Base-by-base conservation (phyloP, 768 basidiomycete genomes). In the Tylopilus balloui region DNA sequence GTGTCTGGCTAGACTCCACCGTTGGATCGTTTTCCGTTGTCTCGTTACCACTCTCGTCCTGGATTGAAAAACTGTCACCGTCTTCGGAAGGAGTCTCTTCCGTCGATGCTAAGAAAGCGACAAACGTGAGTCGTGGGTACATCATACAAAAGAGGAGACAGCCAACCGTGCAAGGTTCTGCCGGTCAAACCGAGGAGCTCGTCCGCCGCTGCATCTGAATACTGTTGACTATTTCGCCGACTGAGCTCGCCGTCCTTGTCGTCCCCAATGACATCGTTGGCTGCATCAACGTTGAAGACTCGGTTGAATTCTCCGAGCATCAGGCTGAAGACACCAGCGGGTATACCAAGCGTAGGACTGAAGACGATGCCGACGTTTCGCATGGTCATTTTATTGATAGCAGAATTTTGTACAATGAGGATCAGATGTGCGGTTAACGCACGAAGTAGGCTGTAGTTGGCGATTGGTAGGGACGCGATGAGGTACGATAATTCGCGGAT, bases 291-390 rank as follows among this genome's bases (percentile, higher is more conserved):
- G 59, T 92, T 92, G 75, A 96, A 96, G 19, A 95, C 92, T 14
- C 84, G 80, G 57, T 90, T 91, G 71, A 94, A 97, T 65, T 96
- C 91, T 48, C 83, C 85, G 25, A 98, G 79, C 84, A 98, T 91
- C 54, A 96, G 71, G 62, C 90, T 92, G 69, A 98, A 94, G 36
- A 97, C 89, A 7, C 92, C 92, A 3, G 95, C 95, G n/a, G 95
- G 95, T 58, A 99, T 96, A 37, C 92, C 93, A 12, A 99, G 75
- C 0, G 96, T 98, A 2, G 96, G 96, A 56, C 92, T 94, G 71
- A 98, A 97, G 20, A 98, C 95, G 52, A 99, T 98, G 15, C 95
- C 94, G 23, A 99, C 92, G 65, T 99, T 99, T 39, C 95, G 84
- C 81, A 98, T 86, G 35, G 88, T 94, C 96, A 99, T 99, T 75